Evolutionary conservation across 345 rosid species (phyloP).

Genomic region (Murraya paniculata): DNA sequence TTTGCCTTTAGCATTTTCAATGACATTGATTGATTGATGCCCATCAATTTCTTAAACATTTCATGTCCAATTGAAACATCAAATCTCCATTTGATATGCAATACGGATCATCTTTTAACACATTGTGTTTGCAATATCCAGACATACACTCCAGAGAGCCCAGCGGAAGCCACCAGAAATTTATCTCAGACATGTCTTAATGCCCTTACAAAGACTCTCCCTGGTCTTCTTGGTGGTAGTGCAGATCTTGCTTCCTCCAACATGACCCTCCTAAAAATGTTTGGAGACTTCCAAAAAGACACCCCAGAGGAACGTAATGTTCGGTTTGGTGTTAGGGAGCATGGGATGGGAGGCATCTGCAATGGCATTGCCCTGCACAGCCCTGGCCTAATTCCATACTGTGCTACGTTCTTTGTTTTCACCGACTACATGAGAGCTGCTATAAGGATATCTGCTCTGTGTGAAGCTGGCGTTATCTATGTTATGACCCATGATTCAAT

Average conservation of each 20-base stretch:
- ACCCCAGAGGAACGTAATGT: conserved; percentile 92
- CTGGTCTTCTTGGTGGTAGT: conserved; percentile 96
- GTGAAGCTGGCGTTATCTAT: conserved; percentile 86
- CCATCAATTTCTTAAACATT: neutral
- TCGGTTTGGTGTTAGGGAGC: conserved; percentile 96
- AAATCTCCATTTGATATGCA: neutral
- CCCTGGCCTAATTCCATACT: conserved; percentile 91
- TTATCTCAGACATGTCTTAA: conserved; percentile 86
- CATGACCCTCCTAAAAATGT: conserved; percentile 90
- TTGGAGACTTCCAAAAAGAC: conserved; percentile 85
- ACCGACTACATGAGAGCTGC: conserved; percentile 99
- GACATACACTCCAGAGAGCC: conserved; percentile 84
- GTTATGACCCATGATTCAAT: conserved; percentile 99
- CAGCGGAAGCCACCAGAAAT: conserved; percentile 94
- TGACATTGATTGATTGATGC: neutral
- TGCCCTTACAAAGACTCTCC: conserved; percentile 75
- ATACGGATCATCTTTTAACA: conserved; percentile 11
- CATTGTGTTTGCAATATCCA: conserved; percentile 33
- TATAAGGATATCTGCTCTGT: conserved; percentile 85
- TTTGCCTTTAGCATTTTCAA: neutral
- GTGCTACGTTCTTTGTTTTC: conserved; percentile 99
- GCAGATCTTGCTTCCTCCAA: conserved; percentile 99
- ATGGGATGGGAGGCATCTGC: conserved; percentile 96
- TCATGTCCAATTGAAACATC: neutral
- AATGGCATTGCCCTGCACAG: conserved; percentile 92